Percentiles rank a stretch among this genome's conserved stretches.
phyloP scores from a whole-genome alignment of 495 filamentous ascomycete species.

The Hypoxylon intermedium region DNA sequence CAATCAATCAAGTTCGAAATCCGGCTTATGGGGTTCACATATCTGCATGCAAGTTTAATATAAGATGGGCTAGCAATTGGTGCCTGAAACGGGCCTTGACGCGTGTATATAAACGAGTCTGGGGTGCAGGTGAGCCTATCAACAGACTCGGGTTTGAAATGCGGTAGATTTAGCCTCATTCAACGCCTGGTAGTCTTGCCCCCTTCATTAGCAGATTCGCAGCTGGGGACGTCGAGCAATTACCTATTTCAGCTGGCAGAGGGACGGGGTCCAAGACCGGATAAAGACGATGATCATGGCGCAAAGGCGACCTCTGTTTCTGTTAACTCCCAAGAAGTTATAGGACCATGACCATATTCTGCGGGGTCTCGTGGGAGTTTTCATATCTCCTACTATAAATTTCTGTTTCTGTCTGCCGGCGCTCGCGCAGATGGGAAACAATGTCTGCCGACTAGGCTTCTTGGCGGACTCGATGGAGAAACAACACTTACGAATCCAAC shows the following conservation, averaged over 20 bases:
- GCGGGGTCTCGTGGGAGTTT: slow-evolving; percentile 21
- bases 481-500: slow-evolving; percentile 16
- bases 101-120: slow-evolving; percentile 33
- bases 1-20: slow-evolving; percentile 25
- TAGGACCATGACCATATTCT: slow-evolving; percentile 1
- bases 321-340: slow-evolving; percentile 10
- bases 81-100: slow-evolving; percentile 18
- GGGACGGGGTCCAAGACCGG: slow-evolving; percentile 37
- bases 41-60: slow-evolving; percentile 28
- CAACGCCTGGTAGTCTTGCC: not conserved
- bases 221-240: slow-evolving; percentile 18
- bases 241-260: slow-evolving; percentile 20
- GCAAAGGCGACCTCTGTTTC: slow-evolving; percentile 7
- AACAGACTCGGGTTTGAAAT: slow-evolving; percentile 30
- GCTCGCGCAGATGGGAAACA: slow-evolving; percentile 5
- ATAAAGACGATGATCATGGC: slow-evolving; percentile 23
- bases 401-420: slow-evolving; percentile 20
- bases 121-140: slow-evolving; percentile 32
- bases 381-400: slow-evolving; percentile 7
- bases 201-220: not conserved
- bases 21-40: too few species aligned
- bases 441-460: slow-evolving; percentile 30
- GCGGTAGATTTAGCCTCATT: slow-evolving; percentile 43
- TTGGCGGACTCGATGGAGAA: slow-evolving; percentile 39
- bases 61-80: slow-evolving; percentile 21